Evolutionary conservation across 2,329 filamentous ascomycete genomes (phyloP).

Genomic region (Lojkania enalia): DNA sequence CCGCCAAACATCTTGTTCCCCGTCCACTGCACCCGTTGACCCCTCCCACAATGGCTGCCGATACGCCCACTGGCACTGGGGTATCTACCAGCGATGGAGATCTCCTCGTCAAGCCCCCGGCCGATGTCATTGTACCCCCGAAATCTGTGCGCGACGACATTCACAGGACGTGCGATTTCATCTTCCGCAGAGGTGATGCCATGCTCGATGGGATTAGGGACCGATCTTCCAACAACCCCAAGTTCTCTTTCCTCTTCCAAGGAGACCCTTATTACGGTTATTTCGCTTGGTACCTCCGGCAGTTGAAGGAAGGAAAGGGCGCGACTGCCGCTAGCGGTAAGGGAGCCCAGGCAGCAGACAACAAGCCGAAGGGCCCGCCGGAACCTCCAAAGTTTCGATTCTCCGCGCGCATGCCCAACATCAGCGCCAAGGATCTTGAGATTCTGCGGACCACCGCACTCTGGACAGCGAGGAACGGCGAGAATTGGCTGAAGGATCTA

Average conservation of each 20-base stretch:
- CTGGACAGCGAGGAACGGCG: constrained; percentile 90
- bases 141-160: constrained; percentile 81
- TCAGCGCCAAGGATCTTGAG: constrained; percentile 89
- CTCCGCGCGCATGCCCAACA: constrained; percentile 94
- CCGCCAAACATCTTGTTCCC: neutral
- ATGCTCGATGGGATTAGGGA: constrained; percentile 86
- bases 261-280: constrained; percentile 84
- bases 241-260: constrained; percentile 82
- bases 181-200: constrained; percentile 66
- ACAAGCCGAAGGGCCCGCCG: constrained; percentile 78
- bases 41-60: constrained; percentile 29
- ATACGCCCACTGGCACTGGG: constrained; percentile 26
- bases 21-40: neutral
- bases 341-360: constrained; percentile 53
- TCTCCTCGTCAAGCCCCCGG: constrained; percentile 65
- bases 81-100: constrained; percentile 19
- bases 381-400: constrained; percentile 88
- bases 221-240: constrained; percentile 82
- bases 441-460: constrained; percentile 76
- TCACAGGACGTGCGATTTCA: constrained; percentile 93
- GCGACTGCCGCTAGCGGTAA: constrained; percentile 77
- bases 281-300: constrained; percentile 86
- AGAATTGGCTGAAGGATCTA: constrained; percentile 86
- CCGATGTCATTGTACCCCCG: constrained; percentile 82
- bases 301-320: constrained; percentile 82